Evolutionary conservation across 495 filamentous ascomycete genomes (phyloP).

Genomic region (Eremomyces bilateralis): DNA sequence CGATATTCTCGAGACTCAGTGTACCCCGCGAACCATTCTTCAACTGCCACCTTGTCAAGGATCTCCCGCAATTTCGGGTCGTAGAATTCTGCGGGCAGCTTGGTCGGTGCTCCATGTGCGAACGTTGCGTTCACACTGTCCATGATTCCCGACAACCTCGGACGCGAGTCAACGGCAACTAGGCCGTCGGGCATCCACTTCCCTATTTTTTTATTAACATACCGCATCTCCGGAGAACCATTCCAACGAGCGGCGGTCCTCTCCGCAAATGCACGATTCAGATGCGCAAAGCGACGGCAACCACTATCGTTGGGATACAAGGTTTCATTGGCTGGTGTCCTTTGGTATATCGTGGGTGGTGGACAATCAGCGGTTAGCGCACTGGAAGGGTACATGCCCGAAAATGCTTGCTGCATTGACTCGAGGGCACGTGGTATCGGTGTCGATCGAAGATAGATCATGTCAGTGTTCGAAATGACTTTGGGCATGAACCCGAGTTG

Average conservation of each 20-base stretch:
- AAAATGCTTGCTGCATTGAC: slow-evolving; percentile 73
- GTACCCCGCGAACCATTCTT: slow-evolving; percentile 90
- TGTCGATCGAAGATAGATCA: slow-evolving; percentile 69
- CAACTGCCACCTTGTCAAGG: slow-evolving; percentile 58
- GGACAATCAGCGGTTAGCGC: slow-evolving; percentile 41
- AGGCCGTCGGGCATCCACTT: slow-evolving; percentile 78
- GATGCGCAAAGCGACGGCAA: slow-evolving; percentile 65
- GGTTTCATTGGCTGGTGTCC: slow-evolving; percentile 62
- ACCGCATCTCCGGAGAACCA: slow-evolving; percentile 57
- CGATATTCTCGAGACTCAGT: slow-evolving; percentile 68
- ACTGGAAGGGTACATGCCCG: slow-evolving; percentile 65
- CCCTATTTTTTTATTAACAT: slow-evolving; percentile 49
- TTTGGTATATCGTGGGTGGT: slow-evolving; percentile 50
- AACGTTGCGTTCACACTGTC: slow-evolving; percentile 79
- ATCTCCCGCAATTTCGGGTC: slow-evolving; percentile 45
- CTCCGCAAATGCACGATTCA: slow-evolving; percentile 62
- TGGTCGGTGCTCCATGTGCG: slow-evolving; percentile 62
- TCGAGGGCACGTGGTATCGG: slow-evolving; percentile 71
- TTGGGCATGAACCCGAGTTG: slow-evolving; percentile 67
- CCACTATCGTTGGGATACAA: slow-evolving; percentile 76
- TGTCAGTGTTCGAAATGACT: slow-evolving; percentile 37
- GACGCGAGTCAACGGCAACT: slow-evolving; percentile 71
- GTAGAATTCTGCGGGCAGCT: slow-evolving; percentile 71
- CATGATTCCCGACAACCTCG: slow-evolving; percentile 72
- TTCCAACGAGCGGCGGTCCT: slow-evolving; percentile 70